Conservation (phyloP, 2,329 filamentous ascomycete genomes). For the Xylariaceae sp. region DNA sequence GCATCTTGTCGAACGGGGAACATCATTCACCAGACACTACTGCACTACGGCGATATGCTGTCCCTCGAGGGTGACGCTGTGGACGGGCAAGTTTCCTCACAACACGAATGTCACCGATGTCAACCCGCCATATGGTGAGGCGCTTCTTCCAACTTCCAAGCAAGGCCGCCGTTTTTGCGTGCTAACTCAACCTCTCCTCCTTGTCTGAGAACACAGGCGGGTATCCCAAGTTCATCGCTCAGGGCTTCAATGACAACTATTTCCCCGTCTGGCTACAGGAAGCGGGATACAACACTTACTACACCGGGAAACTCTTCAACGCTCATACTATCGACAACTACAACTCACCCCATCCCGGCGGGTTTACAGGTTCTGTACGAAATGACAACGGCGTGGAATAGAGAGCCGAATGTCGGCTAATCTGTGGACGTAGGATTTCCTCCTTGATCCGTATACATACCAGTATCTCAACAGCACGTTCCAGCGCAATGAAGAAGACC, state of each 20-base stretch:
- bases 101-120: conserved; percentile 59
- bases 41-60: conserved; percentile 42
- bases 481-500: conserved; percentile 52
- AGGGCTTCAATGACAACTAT: conserved; percentile 53
- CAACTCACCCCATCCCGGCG: conserved; percentile 39
- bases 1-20: conserved; percentile 50
- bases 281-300: conserved; percentile 55
- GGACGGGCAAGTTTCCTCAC: conserved; percentile 56
- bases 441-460: conserved; percentile 65
- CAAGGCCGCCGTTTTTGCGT: background rate
- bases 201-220: conserved; percentile 35
- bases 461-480: conserved; percentile 63
- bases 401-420: background rate
- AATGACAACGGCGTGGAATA: background rate
- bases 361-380: conserved; percentile 36
- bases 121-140: conserved; percentile 47
- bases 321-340: conserved; percentile 41
- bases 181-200: background rate
- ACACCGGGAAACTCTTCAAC: conserved; percentile 56
- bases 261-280: conserved; percentile 55
- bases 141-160: background rate
- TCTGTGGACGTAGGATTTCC: conserved; percentile 37
- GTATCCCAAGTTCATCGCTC: conserved; percentile 50
- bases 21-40: conserved; percentile 52
- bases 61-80: conserved; percentile 50